These are phyloP conservation scores for Puccinia coronata DNA, from an alignment of 1,284 basidiomycete species.

Conservation along the genomic window DNA sequence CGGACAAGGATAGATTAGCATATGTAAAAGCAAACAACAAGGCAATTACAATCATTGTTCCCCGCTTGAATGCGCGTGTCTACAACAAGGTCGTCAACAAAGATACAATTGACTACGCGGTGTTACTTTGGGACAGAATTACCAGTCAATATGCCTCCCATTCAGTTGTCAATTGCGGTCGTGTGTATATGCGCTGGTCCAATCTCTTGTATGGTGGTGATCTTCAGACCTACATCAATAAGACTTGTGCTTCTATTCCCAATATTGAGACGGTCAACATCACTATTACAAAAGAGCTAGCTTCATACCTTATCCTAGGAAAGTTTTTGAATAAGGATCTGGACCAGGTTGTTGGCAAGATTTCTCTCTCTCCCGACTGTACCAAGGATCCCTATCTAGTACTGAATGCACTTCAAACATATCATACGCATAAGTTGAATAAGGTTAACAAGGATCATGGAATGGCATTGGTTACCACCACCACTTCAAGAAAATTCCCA, in stretches of 20 bases:
- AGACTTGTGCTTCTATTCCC: neutral
- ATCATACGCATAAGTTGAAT: neutral
- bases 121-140: neutral
- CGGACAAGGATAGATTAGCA: neutral
- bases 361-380: neutral
- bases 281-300: neutral
- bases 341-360: neutral
- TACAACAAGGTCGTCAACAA: neutral
- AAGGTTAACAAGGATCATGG: neutral
- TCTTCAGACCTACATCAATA: neutral
- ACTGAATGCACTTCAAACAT: neutral
- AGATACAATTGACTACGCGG: neutral
- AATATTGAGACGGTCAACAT: neutral
- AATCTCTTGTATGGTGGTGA: neutral
- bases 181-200: neutral
- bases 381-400: neutral
- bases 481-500: neutral
- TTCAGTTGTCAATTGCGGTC: neutral
- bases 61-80: neutral
- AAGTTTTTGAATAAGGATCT: neutral
- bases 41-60: neutral
- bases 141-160: conserved; percentile 12
- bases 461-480: too few relatives aligned
- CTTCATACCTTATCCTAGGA: neutral
- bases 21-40: neutral